These are phyloP conservation scores for Globisporangium rhizosaccharum DNA, from an alignment of 352 stramenopile genomes.

Conservation along the genomic window DNA sequence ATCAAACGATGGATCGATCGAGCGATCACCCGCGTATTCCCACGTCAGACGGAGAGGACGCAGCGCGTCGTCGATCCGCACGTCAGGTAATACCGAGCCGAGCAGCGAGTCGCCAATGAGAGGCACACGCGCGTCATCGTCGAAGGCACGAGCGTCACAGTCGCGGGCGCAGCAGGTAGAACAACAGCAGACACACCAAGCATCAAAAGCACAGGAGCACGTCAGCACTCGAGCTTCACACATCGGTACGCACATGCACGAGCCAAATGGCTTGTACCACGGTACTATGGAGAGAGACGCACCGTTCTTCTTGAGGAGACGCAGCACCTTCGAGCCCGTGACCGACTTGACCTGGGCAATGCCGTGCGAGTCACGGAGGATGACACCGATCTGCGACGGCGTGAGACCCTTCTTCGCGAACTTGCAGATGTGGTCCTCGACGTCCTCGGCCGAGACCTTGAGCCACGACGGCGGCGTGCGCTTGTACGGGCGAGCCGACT, in stretches of 20 bases:
- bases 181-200: not conserved
- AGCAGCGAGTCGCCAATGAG: not conserved
- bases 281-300: slow-evolving; percentile 17
- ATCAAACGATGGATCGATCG: slow-evolving; percentile 3
- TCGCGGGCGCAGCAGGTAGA: not conserved
- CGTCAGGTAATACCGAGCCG: slow-evolving; percentile 84
- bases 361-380: slow-evolving; percentile 99
- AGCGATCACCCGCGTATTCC: slow-evolving; percentile 69
- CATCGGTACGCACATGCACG: not conserved
- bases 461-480: slow-evolving; percentile 97
- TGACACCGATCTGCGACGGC: slow-evolving; percentile 98
- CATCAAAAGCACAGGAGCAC: slow-evolving; percentile 18
- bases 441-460: slow-evolving; percentile 94
- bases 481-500: slow-evolving; percentile 99
- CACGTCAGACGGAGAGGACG: slow-evolving; percentile 71
- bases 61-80: slow-evolving; percentile 46
- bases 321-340: slow-evolving; percentile 98
- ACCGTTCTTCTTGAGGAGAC: slow-evolving; percentile 99
- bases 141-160: not conserved
- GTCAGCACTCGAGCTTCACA: slow-evolving; percentile 16
- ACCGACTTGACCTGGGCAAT: slow-evolving; percentile 98
- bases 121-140: not conserved
- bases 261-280: not conserved
- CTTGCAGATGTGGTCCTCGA: slow-evolving; percentile 99
- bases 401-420: slow-evolving; percentile 99